phyloP scores from a whole-genome alignment of 1,139 yeast genomes.

The Pichia sp. region DNA sequence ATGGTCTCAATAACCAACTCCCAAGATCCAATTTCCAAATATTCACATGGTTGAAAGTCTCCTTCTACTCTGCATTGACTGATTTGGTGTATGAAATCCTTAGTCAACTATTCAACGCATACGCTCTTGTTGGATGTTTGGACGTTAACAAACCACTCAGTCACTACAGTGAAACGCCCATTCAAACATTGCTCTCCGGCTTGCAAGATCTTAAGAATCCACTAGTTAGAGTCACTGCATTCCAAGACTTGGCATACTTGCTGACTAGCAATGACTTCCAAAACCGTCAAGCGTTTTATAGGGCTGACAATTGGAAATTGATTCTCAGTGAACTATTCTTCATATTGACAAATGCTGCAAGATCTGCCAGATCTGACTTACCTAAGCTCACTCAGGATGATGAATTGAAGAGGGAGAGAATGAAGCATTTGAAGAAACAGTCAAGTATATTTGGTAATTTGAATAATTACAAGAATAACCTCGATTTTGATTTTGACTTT shows the following conservation, averaged over 20 bases:
- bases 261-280: conserved; percentile 44
- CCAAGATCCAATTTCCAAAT: conserved; percentile 35
- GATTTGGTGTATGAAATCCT: conserved; percentile 50
- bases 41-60: conserved; percentile 30
- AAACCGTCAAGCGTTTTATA: conserved; percentile 48
- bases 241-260: conserved; percentile 63
- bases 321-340: conserved; percentile 54
- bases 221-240: conserved; percentile 60
- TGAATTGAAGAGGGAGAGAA: conserved; percentile 3
- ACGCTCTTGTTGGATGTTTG: conserved; percentile 76
- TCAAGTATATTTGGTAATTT: conserved; percentile 15
- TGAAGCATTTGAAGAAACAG: conserved; percentile 8
- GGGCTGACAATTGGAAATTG: conserved; percentile 42
- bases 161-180: conserved; percentile 60
- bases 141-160: conserved; percentile 69
- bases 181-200: conserved; percentile 70
- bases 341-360: conserved; percentile 42
- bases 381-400: conserved; percentile 24
- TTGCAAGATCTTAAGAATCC: conserved; percentile 46
- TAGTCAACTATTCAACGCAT: conserved; percentile 61
- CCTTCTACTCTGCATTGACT: conserved; percentile 31
- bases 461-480: conserved; percentile 8
- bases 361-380: conserved; percentile 31
- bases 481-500: conserved; percentile 7
- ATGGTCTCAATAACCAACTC: conserved; percentile 29